Percentiles rank a stretch among this genome's conserved stretches.
Conservation (phyloP, 768 basidiomycete genomes). For the Candolleomyces aberdarensis region DNA sequence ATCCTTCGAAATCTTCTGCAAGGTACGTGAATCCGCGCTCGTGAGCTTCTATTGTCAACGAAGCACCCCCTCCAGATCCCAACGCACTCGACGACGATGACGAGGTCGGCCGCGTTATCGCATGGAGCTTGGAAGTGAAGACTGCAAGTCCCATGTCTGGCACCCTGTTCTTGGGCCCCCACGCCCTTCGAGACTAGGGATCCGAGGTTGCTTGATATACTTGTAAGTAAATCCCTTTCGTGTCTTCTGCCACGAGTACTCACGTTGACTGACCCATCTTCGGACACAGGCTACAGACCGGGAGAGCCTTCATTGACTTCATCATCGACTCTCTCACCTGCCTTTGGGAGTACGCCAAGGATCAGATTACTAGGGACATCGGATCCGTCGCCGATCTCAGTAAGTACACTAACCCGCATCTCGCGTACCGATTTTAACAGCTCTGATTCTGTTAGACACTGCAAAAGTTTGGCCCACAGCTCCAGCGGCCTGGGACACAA, state of each 20-base stretch:
- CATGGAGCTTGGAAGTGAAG: too few relatives aligned
- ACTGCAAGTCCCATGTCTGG: too few relatives aligned
- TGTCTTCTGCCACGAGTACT: too few relatives aligned
- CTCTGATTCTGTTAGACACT: constrained; percentile 44
- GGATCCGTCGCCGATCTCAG: constrained; percentile 84
- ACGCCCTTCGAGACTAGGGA: too few relatives aligned
- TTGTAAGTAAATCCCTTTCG: constrained; percentile 19
- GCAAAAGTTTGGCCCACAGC: constrained; percentile 88
- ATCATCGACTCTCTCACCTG: constrained; percentile 82
- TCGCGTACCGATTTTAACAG: not conserved
- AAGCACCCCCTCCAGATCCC: too few relatives aligned
- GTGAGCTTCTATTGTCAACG: not conserved
- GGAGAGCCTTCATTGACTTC: constrained; percentile 73
- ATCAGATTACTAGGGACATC: constrained; percentile 84
- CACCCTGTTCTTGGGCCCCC: too few relatives aligned
- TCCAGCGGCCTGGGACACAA: constrained; percentile 89
- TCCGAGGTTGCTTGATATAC: constrained; percentile 37
- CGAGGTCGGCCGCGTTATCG: too few relatives aligned
- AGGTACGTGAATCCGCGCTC: constrained; percentile 37
- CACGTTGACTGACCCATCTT: too few relatives aligned
- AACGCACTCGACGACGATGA: too few relatives aligned
- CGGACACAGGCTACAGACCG: constrained; percentile 45
- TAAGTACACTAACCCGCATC: constrained; percentile 28
- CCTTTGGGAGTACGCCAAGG: constrained; percentile 85
- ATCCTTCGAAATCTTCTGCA: constrained; percentile 82